Percentiles rank a stretch among this genome's conserved stretches.
Conservation (phyloP, 805 yeast genomes). For the Spathaspora girioi region DNA sequence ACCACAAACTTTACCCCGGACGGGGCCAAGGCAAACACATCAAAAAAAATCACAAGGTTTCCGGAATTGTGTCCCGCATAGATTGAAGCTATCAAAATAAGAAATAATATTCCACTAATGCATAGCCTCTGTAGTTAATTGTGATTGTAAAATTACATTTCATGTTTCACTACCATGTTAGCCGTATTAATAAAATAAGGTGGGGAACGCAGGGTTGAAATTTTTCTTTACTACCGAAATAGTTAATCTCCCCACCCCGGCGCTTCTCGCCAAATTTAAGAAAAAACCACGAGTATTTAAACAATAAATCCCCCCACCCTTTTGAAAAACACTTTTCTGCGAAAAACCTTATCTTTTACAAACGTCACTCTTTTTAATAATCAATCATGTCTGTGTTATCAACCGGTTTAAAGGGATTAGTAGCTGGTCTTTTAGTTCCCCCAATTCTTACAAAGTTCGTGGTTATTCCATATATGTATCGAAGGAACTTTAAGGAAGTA, state of each 20-base stretch:
- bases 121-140: no score
- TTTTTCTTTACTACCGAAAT: not conserved
- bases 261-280: not conserved
- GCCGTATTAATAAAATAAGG: not conserved
- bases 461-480: constrained; percentile 19
- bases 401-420: constrained; percentile 17
- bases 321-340: not conserved
- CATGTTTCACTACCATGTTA: not conserved
- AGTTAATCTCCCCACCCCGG: not conserved
- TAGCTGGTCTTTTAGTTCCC: constrained; percentile 27
- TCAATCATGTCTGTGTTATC: constrained; percentile 1
- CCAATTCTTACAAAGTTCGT: constrained; percentile 25
- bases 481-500: constrained; percentile 20
- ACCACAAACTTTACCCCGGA: not conserved
- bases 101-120: no score
- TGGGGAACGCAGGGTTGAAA: not conserved
- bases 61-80: not conserved
- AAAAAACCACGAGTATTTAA: not conserved
- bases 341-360: not conserved
- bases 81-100: no score
- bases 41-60: not conserved
- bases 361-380: not conserved
- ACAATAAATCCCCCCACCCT: not conserved
- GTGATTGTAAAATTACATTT: no score
- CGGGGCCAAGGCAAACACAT: not conserved